phyloP scores from a whole-genome alignment of 1,139 yeast species.

The Blastobotrys buckinghamii region DNA sequence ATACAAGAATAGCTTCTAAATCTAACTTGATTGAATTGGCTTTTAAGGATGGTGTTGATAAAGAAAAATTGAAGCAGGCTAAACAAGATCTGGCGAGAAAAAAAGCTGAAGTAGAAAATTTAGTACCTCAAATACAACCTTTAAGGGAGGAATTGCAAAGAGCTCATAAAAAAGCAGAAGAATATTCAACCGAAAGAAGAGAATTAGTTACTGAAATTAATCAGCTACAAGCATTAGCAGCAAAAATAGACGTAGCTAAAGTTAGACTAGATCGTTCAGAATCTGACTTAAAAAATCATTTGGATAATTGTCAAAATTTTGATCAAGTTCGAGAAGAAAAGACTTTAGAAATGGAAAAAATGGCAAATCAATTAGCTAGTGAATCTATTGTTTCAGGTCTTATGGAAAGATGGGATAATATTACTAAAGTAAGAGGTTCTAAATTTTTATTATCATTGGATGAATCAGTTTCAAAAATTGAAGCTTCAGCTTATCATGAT shows the following conservation, averaged over 20 bases:
- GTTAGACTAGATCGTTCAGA: neutral
- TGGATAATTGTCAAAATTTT: neutral
- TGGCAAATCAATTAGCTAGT: neutral
- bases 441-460: neutral
- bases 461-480: neutral
- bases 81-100: no score
- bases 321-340: neutral
- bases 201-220: no score
- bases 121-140: no score
- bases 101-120: no score
- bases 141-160: no score
- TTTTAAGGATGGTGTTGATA: neutral
- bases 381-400: neutral
- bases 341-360: neutral
- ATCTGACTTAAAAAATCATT: neutral
- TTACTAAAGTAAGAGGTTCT: neutral
- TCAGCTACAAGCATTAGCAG: no score
- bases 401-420: neutral
- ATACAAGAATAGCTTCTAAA: neutral
- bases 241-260: no score
- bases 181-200: no score
- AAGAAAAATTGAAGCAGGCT: no score
- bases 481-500: constrained; percentile 2
- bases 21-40: neutral
- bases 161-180: no score